Evolutionary conservation across 495 filamentous ascomycete species (phyloP), one percentile per base, ranked within the genome.

Genomic region (Tuber magnatum): DNA sequence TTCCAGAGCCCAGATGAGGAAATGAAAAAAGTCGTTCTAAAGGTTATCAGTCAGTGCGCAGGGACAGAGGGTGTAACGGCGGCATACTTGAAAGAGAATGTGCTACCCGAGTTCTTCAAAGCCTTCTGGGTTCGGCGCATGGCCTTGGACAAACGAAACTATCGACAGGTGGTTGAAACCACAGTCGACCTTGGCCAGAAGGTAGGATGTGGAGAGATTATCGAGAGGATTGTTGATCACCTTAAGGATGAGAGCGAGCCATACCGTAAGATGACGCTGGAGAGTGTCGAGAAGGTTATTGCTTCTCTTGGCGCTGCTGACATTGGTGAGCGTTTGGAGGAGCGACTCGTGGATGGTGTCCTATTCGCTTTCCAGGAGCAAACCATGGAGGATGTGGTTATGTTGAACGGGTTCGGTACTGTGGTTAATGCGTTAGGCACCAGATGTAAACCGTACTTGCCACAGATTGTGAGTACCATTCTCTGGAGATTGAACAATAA

Each of bases 21-120:
- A 84, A 99, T 99, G 96, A 99, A 99, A 86, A 98, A 98, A 85
- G 94, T 98, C 3, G 95, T 98, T 18, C 85, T 98, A 51, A 98
- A 98, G 84, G 96, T 98, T 48, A 90, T 98, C 24, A 97, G 93
- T n/a, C 96, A 98, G 82, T 98, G 95, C 83, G 92, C 94, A 24
- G 91, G 91, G 79, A 98, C 95, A 0, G 91, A 94, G 80, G 96
- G 96, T 85, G 95, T 99, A 20, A 98, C 96, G 74, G 92, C 93
- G 65, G 89, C 89, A 70, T 99, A 97, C 82, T 87, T 99, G 40
- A 97, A 97, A 84, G 94, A 98, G 82, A 90, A 96, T 77, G 94
- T 99, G 35, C 87, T 98, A 69, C 90, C 91, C 71, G 94, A 97
- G 75, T 99, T 98, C 84, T 98, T 99, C 86, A 98, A 97, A 86